Evolutionary conservation across 768 basidiomycete genomes (phyloP), one percentile per base, ranked within the genome.

Genomic region (Ephemerocybe angulata): DNA sequence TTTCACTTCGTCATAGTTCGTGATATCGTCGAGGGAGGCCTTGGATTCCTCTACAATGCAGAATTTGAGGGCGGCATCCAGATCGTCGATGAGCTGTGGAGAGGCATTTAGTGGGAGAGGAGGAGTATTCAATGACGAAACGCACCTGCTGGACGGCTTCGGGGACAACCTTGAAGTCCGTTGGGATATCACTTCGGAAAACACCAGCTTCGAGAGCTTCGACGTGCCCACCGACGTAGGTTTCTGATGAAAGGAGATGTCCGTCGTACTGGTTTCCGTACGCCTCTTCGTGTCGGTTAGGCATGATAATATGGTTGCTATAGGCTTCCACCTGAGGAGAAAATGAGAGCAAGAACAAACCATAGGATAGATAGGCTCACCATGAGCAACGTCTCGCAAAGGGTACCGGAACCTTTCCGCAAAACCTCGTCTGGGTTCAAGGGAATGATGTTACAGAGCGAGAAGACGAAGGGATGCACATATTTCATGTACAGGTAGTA

Each of bases 401-500:
- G 78, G 1, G 97, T 99, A 8, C 97, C 97, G 65, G 85, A 91
- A 30, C 97, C 97, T 69, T 99, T 98, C 49, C 96, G 79, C 60
- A 98, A 71, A 4, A 98, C 97, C 58, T 99, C 97, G 63, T 99
- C 97, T 2, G 97, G 94, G 63, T 87, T 87, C 51, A 99, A 80
- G 11, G 97, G 96, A 62, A 99, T 98, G 70, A 98, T 99, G 77
- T 97, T 99, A 72, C 97, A 98, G 33, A 99, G 73, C 8, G 97
- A 98, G 75, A 99, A 99, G 58, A 99, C 92, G 80, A 99, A 99
- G 0, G 97, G 97, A 65, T 98, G 95, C 10, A 99, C 95, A 63
- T 99, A 99, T 94, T 98, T 99, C 97, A 98, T 99, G 74, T 99
- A 98, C 31, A 99, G 81, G 70, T 98, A 98, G 69, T 99, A 98